phyloP scores from a whole-genome alignment of 2,329 filamentous ascomycete species.

The Endocalyx cinctus region DNA sequence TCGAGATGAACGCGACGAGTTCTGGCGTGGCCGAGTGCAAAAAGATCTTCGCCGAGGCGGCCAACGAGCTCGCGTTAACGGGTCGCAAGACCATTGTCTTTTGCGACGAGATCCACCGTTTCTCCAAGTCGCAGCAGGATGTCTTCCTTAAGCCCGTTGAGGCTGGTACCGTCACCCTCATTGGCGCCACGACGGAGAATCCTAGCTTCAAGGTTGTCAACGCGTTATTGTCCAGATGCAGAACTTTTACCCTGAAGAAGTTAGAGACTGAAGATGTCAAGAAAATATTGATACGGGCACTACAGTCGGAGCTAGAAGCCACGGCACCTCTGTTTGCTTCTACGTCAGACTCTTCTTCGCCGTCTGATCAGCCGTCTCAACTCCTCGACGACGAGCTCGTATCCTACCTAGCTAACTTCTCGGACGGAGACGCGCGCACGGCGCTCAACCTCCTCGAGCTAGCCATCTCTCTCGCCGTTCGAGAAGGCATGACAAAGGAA shows the following conservation, averaged over 20 bases:
- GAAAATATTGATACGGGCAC: conserved; percentile 70
- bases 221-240: conserved; percentile 81
- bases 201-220: conserved; percentile 90
- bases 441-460: conserved; percentile 90
- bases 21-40: conserved; percentile 87
- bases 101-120: conserved; percentile 94
- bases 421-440: conserved; percentile 89
- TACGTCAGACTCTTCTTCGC: too few species aligned
- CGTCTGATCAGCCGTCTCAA: conserved; percentile 40
- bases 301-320: conserved; percentile 52
- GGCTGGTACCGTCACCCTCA: conserved; percentile 81
- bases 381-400: conserved; percentile 76
- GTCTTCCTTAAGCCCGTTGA: conserved; percentile 92
- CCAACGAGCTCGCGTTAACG: conserved; percentile 72
- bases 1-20: conserved; percentile 93
- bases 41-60: conserved; percentile 82
- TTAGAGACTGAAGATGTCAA: conserved; percentile 68
- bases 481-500: conserved; percentile 63
- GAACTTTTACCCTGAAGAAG: conserved; percentile 81
- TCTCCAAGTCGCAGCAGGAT: conserved; percentile 89
- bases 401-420: conserved; percentile 75
- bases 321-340: conserved; percentile 28
- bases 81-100: conserved; percentile 94
- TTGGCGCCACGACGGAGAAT: conserved; percentile 96
- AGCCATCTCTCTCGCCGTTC: conserved; percentile 69